Base-by-base conservation (phyloP, 805 yeast genomes). In the Metschnikowia bowlesiae region DNA sequence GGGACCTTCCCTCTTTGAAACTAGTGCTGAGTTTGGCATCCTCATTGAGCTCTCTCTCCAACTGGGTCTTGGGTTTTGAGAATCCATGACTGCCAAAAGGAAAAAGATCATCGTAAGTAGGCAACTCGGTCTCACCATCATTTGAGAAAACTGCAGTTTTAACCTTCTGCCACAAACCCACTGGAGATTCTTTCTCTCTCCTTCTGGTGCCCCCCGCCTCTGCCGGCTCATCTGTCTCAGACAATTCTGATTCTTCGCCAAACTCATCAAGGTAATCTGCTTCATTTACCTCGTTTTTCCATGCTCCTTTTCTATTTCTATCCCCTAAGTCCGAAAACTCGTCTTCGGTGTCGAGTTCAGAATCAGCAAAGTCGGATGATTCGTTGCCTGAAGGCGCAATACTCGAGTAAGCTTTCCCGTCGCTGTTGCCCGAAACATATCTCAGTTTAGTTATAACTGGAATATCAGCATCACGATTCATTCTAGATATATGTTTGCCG, bases 101-200 rank as follows among this genome's bases (percentile, higher is more conserved):
- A 73, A 81, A 87, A 38, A 87, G 73, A 52, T 87, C 95, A 58
- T 86, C 88, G 62, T 87, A 87, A 16, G 81, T 76, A 3, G 95
- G 95, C 55, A 87, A 74, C 6, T 61, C 63, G 10, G 64, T 66
- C 38, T 63, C 70, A 26, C 57, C 64, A 36, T 67, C 71, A 32
- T 66, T 64, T 44, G 67, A 64, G 55, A 74, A 74, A 5, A 71
- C 77, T 1, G 60, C 60, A 41, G 70, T 69, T 57, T 72, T 73
- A 47, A 74, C 71, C 54, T 66, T 70, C 47, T 70, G 73, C 79
- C 79, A 74, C 45, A 74, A 60, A 4, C 74, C 73, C 31, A 42
- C 45, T 4, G 38, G 38, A 5, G 45, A 22, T 3, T 41, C 40
- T 35, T 10, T 34, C 13, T 28, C 31, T 42, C 35, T 30, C 13